A percentile compares a stretch with the other conserved stretches of the same genome.
Evolutionary conservation across 768 basidiomycete genomes (phyloP).

Genomic region (Amylocystis lapponica): DNA sequence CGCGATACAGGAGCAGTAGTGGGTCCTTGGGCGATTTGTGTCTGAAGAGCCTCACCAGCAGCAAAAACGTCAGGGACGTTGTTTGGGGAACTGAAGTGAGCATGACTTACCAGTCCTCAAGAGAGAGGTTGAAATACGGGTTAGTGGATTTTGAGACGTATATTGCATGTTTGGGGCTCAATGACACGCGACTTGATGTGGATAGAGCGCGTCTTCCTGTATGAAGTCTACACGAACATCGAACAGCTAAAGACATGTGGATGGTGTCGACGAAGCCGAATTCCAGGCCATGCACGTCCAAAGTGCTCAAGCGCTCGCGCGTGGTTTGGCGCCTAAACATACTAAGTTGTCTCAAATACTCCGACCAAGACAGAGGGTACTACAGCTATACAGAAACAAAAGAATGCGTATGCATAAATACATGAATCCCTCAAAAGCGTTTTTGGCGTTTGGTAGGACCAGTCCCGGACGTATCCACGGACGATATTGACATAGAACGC

Average conservation of each 20-base stretch:
- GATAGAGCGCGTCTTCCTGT: background rate
- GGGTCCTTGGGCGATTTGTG: slow-evolving; percentile 62
- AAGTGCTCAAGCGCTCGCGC: background rate
- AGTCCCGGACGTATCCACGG: slow-evolving; percentile 55
- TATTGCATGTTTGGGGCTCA: slow-evolving; percentile 38
- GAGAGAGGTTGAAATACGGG: slow-evolving; percentile 85
- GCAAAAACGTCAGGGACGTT: no score
- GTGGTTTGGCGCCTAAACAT: background rate
- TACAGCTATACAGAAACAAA: background rate
- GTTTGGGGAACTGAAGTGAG: background rate
- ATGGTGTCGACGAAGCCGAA: background rate
- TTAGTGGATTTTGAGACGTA: slow-evolving; percentile 74
- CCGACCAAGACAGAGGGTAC: background rate
- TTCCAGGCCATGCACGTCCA: background rate
- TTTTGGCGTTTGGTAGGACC: slow-evolving; percentile 6
- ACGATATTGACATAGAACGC: slow-evolving; percentile 70
- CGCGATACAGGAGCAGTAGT: slow-evolving; percentile 82
- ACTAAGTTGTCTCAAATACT: background rate
- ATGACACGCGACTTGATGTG: background rate
- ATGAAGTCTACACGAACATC: background rate
- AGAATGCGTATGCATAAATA: background rate
- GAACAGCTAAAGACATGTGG: no score
- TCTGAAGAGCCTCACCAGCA: slow-evolving; percentile 80
- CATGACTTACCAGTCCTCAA: slow-evolving; percentile 77
- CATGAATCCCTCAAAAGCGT: background rate